These are phyloP conservation scores for Pezicula neosporulosa DNA, from an alignment of 2,329 filamentous ascomycete genomes.

Conservation along the genomic window DNA sequence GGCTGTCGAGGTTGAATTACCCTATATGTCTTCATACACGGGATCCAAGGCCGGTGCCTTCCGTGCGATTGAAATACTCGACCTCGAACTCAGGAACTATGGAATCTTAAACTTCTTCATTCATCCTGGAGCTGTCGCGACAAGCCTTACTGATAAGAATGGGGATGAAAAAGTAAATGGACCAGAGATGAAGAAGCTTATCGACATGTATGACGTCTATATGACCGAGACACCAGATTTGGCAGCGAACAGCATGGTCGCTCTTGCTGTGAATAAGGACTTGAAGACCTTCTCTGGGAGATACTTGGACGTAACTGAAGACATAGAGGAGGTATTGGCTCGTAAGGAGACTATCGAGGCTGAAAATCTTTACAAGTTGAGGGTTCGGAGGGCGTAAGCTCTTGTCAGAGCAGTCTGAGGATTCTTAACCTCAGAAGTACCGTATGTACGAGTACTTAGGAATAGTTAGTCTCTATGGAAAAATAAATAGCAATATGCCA, in stretches of 20 bases:
- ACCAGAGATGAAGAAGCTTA: neutral
- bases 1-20: neutral
- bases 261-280: slow-evolving; percentile 4
- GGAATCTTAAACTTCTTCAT: slow-evolving; percentile 8
- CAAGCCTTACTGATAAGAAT: neutral
- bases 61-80: slow-evolving; percentile 5
- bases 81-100: slow-evolving; percentile 5
- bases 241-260: slow-evolving; percentile 5
- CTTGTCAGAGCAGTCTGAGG: too few relatives aligned
- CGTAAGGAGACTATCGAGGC: slow-evolving; percentile 14
- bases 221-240: slow-evolving; percentile 3
- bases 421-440: too few relatives aligned
- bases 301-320: slow-evolving; percentile 4
- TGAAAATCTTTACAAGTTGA: slow-evolving; percentile 13
- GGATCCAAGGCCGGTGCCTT: slow-evolving; percentile 6
- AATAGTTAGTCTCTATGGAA: too few relatives aligned
- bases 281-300: slow-evolving; percentile 3
- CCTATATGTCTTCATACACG: slow-evolving; percentile 3
- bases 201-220: neutral
- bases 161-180: neutral
- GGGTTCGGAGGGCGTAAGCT: slow-evolving; percentile 4
- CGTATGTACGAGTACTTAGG: too few relatives aligned
- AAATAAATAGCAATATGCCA: too few relatives aligned
- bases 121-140: slow-evolving; percentile 7
- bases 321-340: slow-evolving; percentile 28